Percentiles rank a stretch among this genome's conserved stretches.
Evolutionary conservation across 2,329 filamentous ascomycete species (phyloP).

Genomic region (Periconia sp.): DNA sequence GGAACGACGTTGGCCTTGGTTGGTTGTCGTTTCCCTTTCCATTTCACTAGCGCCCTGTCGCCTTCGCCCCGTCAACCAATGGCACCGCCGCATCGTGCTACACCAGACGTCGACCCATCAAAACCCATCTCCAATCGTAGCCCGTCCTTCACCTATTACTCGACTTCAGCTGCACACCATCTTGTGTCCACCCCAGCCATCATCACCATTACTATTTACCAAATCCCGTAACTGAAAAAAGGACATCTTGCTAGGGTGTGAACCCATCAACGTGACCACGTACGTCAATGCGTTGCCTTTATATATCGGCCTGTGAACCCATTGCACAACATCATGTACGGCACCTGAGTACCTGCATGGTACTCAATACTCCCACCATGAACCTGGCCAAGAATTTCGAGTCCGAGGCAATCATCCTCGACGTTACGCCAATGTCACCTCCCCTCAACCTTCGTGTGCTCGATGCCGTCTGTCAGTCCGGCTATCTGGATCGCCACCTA

Average conservation of each 20-base stretch:
- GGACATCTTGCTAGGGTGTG: not conserved
- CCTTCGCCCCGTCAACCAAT: too few species aligned
- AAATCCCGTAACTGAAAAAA: not conserved
- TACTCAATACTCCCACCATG: not conserved
- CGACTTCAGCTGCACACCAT: not conserved
- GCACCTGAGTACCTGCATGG: not conserved
- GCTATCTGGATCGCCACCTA: too few species aligned
- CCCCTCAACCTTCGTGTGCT: too few species aligned
- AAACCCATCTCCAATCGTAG: not conserved
- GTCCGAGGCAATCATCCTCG: not conserved
- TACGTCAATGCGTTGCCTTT: not conserved
- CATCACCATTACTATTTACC: too few species aligned
- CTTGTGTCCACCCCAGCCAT: too few species aligned
- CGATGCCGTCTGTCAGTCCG: too few species aligned
- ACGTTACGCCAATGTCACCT: not conserved
- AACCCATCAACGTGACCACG: not conserved
- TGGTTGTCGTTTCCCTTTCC: not conserved
- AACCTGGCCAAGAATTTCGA: too few species aligned
- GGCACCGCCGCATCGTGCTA: too few species aligned
- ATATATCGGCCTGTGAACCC: not conserved
- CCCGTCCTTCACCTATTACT: not conserved
- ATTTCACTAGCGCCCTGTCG: not conserved
- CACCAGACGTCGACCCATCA: not conserved
- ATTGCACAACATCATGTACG: not conserved
- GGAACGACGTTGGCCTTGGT: not conserved